A percentile compares a stretch with the other conserved stretches of the same genome.
phyloP scores from a whole-genome alignment of 306 rosid species.

The Hylodesmum podocarpum region DNA sequence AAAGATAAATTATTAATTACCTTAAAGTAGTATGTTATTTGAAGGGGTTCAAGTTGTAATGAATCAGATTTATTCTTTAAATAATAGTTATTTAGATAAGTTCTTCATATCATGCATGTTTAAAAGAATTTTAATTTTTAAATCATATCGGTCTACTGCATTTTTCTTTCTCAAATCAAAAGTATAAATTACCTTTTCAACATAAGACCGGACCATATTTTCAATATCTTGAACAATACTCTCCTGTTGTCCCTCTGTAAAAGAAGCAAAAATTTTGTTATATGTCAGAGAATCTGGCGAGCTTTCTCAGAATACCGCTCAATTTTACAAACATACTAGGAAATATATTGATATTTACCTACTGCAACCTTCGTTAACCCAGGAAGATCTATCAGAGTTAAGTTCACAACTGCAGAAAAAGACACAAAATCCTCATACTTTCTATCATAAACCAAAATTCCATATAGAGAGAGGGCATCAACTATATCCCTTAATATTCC shows the following conservation, averaged over 20 bases:
- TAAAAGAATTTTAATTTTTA: neutral
- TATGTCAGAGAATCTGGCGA: neutral
- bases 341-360: conserved; percentile 54
- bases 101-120: neutral
- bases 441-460: conserved; percentile 15
- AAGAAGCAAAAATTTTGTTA: conserved; percentile 34
- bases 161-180: neutral
- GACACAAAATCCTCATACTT: conserved; percentile 29
- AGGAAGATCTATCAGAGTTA: conserved; percentile 97
- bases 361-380: conserved; percentile 99
- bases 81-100: neutral
- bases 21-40: neutral
- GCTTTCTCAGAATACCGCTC: conserved; percentile 15
- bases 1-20: neutral
- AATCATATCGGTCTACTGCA: neutral
- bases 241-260: conserved; percentile 90
- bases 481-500: neutral
- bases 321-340: neutral
- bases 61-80: neutral
- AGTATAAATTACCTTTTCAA: conserved; percentile 76
- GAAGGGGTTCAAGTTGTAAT: neutral
- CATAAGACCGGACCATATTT: conserved; percentile 95
- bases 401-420: conserved; percentile 86
- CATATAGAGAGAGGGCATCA: conserved; percentile 13
- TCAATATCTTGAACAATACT: conserved; percentile 93